phyloP scores from a whole-genome alignment of 2,329 filamentous ascomycete species.

The Alternaria ventricosa region DNA sequence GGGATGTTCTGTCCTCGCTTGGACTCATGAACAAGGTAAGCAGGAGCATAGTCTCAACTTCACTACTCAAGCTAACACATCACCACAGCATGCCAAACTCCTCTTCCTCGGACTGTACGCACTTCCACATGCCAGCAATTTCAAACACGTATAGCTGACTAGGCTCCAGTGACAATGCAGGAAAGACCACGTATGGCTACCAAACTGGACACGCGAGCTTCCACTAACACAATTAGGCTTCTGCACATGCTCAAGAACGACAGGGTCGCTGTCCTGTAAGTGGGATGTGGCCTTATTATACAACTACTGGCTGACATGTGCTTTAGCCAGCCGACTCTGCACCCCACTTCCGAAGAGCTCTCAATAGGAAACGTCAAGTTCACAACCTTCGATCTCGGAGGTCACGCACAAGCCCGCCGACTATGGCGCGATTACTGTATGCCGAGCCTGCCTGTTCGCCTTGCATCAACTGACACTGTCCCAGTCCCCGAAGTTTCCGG shows the following conservation, averaged over 20 bases:
- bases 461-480: conserved; percentile 8
- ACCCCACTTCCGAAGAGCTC: conserved; percentile 69
- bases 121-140: not conserved
- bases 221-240: conserved; percentile 51
- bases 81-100: conserved; percentile 65
- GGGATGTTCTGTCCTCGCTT: conserved; percentile 84
- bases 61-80: conserved; percentile 12
- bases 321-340: conserved; percentile 37
- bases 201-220: not conserved
- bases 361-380: conserved; percentile 71
- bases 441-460: not conserved
- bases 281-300: not conserved
- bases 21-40: conserved; percentile 81
- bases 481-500: conserved; percentile 59
- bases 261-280: conserved; percentile 87
- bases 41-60: not conserved
- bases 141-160: conserved; percentile 42
- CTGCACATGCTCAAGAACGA: conserved; percentile 93
- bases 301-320: conserved; percentile 7
- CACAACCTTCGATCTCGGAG: conserved; percentile 80
- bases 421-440: conserved; percentile 51
- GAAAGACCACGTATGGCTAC: conserved; percentile 77
- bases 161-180: conserved; percentile 91
- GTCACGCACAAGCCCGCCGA: conserved; percentile 49
- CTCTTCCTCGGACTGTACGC: conserved; percentile 74